These are phyloP conservation scores for Paracoccidioides lutzii DNA, from an alignment of 2,329 filamentous ascomycete species.

Conservation along the genomic window DNA sequence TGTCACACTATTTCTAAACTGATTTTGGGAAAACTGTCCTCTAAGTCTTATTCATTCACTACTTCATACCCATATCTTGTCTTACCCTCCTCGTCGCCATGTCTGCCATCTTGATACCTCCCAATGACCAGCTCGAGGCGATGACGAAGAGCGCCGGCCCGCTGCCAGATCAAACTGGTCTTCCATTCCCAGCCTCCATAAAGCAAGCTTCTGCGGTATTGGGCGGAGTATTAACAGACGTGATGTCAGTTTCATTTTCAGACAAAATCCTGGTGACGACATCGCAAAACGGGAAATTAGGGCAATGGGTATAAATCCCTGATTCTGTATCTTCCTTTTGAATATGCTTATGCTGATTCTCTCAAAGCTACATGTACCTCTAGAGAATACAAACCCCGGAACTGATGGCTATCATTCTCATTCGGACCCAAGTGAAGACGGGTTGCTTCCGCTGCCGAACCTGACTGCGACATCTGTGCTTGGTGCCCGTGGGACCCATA, in stretches of 20 bases:
- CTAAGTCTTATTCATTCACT: neutral
- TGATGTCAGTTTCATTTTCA: slow-evolving; percentile 59
- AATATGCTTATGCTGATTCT: slow-evolving; percentile 7
- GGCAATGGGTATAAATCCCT: slow-evolving; percentile 64
- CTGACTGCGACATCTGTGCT: slow-evolving; percentile 78
- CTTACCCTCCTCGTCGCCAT: neutral
- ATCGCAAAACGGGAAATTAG: slow-evolving; percentile 69
- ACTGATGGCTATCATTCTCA: slow-evolving; percentile 28
- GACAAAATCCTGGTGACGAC: slow-evolving; percentile 89
- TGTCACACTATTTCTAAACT: neutral
- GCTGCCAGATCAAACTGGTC: slow-evolving; percentile 14
- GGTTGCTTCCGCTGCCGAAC: slow-evolving; percentile 62
- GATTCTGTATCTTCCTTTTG: neutral
- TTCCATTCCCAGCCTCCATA: slow-evolving; percentile 56
- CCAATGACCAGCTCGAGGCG: neutral
- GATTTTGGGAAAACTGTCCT: no score
- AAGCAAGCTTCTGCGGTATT: slow-evolving; percentile 50
- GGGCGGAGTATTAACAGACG: slow-evolving; percentile 57
- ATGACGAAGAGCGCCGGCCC: neutral
- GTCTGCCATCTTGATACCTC: neutral
- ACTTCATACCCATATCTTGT: neutral
- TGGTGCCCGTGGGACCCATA: slow-evolving; percentile 64
- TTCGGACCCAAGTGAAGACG: slow-evolving; percentile 32
- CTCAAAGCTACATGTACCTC: slow-evolving; percentile 20
- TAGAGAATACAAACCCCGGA: slow-evolving; percentile 24